phyloP scores from a whole-genome alignment of 495 filamentous ascomycete species.

The Daldinia caldariorum region DNA sequence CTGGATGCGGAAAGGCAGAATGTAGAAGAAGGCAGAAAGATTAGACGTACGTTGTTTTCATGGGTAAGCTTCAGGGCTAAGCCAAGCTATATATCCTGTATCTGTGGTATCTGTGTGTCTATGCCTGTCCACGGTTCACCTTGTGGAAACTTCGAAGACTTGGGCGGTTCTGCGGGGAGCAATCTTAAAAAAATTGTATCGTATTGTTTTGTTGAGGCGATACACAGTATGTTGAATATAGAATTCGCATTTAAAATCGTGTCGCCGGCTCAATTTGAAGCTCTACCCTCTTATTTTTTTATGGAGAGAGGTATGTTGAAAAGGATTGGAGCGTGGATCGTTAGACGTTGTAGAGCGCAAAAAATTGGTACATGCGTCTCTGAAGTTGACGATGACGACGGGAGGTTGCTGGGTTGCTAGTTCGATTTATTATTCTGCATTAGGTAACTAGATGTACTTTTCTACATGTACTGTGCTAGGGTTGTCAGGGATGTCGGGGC shows the following conservation, averaged over 20 bases:
- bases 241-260: background rate
- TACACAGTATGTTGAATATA: background rate
- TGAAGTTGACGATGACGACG: slow-evolving; percentile 22
- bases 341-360: background rate
- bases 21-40: background rate
- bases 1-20: background rate
- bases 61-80: slow-evolving; percentile 6
- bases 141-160: slow-evolving; percentile 19
- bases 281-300: background rate
- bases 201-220: slow-evolving; percentile 18
- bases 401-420: slow-evolving; percentile 9
- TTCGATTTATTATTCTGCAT: slow-evolving; percentile 9
- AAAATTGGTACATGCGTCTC: slow-evolving; percentile 2
- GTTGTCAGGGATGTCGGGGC: background rate
- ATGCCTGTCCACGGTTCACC: slow-evolving; percentile 19
- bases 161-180: slow-evolving; percentile 22
- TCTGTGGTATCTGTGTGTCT: slow-evolving; percentile 12
- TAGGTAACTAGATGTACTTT: background rate
- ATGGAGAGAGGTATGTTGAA: background rate
- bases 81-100: slow-evolving; percentile 1
- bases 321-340: background rate
- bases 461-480: too few relatives aligned
- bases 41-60: slow-evolving; percentile 34
- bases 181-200: background rate
- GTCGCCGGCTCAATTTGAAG: background rate